Evolutionary conservation across 306 rosid species (phyloP).

Genomic region (Sicyos baderoa): DNA sequence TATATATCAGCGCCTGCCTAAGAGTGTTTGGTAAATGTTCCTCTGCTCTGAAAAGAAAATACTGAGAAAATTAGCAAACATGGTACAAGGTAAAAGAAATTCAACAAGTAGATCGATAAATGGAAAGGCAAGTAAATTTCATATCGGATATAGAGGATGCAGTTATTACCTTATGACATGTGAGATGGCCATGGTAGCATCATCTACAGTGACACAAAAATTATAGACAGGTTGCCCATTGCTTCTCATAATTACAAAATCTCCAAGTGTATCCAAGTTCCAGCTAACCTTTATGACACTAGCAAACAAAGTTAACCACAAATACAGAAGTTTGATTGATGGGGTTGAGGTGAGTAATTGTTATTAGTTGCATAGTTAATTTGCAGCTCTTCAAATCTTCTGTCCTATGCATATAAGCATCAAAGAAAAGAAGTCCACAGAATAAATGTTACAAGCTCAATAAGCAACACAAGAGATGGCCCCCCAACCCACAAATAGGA

Average conservation of each 20-base stretch:
- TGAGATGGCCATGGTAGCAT: constrained; percentile 98
- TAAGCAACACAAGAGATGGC: background rate
- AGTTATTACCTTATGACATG: constrained; percentile 75
- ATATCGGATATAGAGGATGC: background rate
- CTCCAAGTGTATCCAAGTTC: constrained; percentile 80
- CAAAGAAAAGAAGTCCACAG: background rate
- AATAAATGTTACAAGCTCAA: background rate
- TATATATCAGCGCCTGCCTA: constrained; percentile 79
- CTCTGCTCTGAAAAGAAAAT: constrained; percentile 54
- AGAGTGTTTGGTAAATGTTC: constrained; percentile 82
- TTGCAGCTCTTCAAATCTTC: background rate
- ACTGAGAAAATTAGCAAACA: constrained; percentile 13
- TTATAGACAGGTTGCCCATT: constrained; percentile 96
- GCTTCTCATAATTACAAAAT: constrained; percentile 83
- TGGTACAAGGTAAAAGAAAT: background rate
- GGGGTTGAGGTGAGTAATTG: background rate
- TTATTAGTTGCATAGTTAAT: too few species aligned
- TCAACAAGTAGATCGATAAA: background rate
- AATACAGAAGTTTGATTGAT: background rate
- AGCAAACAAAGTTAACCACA: constrained; percentile 40
- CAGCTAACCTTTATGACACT: constrained; percentile 95
- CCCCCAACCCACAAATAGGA: background rate
- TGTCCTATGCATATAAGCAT: background rate
- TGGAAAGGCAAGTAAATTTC: background rate
- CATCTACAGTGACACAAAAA: constrained; percentile 95